Conservation (phyloP, 306 rosid genomes). For the Sicyos baderoa region DNA sequence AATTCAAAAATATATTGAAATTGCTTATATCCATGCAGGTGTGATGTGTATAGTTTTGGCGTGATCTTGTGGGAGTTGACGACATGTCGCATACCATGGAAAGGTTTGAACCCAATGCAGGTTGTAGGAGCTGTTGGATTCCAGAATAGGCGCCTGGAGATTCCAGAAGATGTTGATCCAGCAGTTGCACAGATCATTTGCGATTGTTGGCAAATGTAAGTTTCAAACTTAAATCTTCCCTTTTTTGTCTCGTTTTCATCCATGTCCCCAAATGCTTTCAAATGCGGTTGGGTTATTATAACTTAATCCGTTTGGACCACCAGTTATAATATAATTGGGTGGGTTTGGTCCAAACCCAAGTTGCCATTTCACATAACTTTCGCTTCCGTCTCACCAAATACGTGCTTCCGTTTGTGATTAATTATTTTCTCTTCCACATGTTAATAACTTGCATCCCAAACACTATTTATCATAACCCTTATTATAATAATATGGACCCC, state of each 20-base stretch:
- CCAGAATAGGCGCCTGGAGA: slow-evolving; percentile 90
- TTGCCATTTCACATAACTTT: no score
- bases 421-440: no score
- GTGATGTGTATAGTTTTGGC: slow-evolving; percentile 97
- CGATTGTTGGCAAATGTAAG: slow-evolving; percentile 96
- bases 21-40: slow-evolving; percentile 51
- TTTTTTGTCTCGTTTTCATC: no score
- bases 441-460: no score
- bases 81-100: slow-evolving; percentile 73
- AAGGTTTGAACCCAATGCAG: slow-evolving; percentile 99
- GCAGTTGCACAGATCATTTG: slow-evolving; percentile 64
- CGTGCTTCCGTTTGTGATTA: no score
- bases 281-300: no score
- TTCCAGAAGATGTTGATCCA: slow-evolving; percentile 76
- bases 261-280: not conserved
- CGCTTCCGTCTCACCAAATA: no score
- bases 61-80: slow-evolving; percentile 94
- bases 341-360: no score
- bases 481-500: no score
- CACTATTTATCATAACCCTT: no score
- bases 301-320: no score
- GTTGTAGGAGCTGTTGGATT: slow-evolving; percentile 99
- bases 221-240: not conserved
- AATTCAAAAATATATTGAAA: slow-evolving; percentile 9
- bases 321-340: no score